Conservation (phyloP, 2,329 filamentous ascomycete species). For the Cladophialophora carrionii region DNA sequence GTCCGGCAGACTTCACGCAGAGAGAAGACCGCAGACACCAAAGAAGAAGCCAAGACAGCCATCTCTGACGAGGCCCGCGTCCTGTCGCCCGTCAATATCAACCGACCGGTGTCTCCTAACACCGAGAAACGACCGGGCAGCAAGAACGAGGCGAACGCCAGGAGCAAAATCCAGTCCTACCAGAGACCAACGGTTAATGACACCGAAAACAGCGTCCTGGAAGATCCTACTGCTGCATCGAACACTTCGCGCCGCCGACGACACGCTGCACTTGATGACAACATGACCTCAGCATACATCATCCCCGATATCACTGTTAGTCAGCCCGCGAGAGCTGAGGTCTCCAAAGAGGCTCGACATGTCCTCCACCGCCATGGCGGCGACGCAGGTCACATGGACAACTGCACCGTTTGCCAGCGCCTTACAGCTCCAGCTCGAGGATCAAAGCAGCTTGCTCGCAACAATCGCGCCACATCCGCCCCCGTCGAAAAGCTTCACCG, state of each 20-base stretch:
- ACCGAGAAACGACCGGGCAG: slow-evolving; percentile 22
- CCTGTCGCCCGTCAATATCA: slow-evolving; percentile 27
- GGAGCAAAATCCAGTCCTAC: slow-evolving; percentile 25
- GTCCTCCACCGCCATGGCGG: slow-evolving; percentile 45
- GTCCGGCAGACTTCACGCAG: slow-evolving; percentile 21
- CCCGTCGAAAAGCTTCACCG: slow-evolving; percentile 37
- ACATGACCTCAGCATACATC: slow-evolving; percentile 68
- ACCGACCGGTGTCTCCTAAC: slow-evolving; percentile 19
- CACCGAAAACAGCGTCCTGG: slow-evolving; percentile 35
- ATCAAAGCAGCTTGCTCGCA: slow-evolving; percentile 38
- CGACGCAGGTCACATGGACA: slow-evolving; percentile 56
- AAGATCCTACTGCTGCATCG: slow-evolving; percentile 45
- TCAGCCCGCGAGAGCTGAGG: slow-evolving; percentile 39
- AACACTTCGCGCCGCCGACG: slow-evolving; percentile 57
- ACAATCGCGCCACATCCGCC: not conserved
- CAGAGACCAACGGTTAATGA: slow-evolving; percentile 32
- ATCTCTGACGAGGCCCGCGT: slow-evolving; percentile 37
- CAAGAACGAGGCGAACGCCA: slow-evolving; percentile 14
- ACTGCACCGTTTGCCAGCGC: slow-evolving; percentile 62
- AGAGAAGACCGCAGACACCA: slow-evolving; percentile 22
- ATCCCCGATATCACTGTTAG: slow-evolving; percentile 64
- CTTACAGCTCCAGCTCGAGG: slow-evolving; percentile 44
- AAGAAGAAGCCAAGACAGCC: slow-evolving; percentile 29
- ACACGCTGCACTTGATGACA: slow-evolving; percentile 51
- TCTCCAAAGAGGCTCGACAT: slow-evolving; percentile 48